Percentiles rank a stretch among this genome's conserved stretches.
Evolutionary conservation across 306 rosid genomes (phyloP).

Genomic region (Cicer arietinum): DNA sequence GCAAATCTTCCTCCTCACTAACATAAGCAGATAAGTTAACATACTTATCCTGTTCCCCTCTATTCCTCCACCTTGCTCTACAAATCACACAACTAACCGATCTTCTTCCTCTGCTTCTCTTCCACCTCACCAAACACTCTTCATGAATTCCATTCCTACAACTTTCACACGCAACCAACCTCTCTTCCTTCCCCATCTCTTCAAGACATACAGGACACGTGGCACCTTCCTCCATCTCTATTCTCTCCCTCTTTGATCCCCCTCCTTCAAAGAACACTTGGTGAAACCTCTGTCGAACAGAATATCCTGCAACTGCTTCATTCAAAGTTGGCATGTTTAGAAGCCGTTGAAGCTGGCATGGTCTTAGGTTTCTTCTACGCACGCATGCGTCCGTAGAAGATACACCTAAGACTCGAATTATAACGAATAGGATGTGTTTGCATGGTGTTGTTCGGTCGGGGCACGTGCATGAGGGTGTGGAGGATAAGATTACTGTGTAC

Average conservation of each 20-base stretch:
- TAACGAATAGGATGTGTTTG: slow-evolving; percentile 82
- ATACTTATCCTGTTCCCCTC: slow-evolving; percentile 57
- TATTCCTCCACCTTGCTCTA: slow-evolving; percentile 78
- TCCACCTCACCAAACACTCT: slow-evolving; percentile 79
- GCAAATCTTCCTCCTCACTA: slow-evolving; percentile 38
- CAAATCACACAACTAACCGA: slow-evolving; percentile 76
- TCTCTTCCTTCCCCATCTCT: slow-evolving; percentile 70
- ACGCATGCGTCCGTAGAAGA: slow-evolving; percentile 63
- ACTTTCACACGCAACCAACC: slow-evolving; percentile 68
- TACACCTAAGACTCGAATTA: slow-evolving; percentile 69
- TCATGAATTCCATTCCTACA: slow-evolving; percentile 82
- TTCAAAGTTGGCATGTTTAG: slow-evolving; percentile 52
- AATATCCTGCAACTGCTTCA: slow-evolving; percentile 60
- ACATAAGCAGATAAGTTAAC: slow-evolving; percentile 76
- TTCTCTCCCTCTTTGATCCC: neutral
- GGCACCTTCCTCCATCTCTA: slow-evolving; percentile 65
- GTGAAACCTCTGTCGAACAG: slow-evolving; percentile 64
- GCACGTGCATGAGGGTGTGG: slow-evolving; percentile 76
- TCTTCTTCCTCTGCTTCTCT: slow-evolving; percentile 72
- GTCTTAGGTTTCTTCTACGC: slow-evolving; percentile 60
- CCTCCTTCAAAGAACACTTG: slow-evolving; percentile 50
- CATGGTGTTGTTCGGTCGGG: slow-evolving; percentile 83
- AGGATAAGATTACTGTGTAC: slow-evolving; percentile 62
- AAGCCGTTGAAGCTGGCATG: slow-evolving; percentile 61
- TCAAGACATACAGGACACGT: slow-evolving; percentile 82